A percentile compares a stretch with the other conserved stretches of the same genome.
These are phyloP conservation scores for Microstegium vimineum DNA, from an alignment of 176 grass and related monocot genomes.

Conservation along the genomic window DNA sequence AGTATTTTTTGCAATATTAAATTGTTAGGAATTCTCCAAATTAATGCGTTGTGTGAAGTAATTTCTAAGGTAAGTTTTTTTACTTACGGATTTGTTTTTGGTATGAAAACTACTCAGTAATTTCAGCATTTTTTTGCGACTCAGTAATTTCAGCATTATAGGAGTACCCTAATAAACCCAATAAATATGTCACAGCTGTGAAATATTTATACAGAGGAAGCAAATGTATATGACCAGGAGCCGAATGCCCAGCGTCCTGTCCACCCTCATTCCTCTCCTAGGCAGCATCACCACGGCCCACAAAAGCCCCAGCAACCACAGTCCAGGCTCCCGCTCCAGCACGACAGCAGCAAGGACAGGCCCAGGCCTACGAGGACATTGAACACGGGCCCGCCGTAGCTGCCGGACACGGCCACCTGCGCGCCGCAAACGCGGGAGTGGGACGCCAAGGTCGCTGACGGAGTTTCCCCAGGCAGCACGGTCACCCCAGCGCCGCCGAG, in stretches of 20 bases:
- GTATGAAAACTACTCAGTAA: too few relatives aligned
- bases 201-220: slow-evolving; percentile 48
- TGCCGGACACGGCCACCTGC: slow-evolving; percentile 56
- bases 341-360: slow-evolving; percentile 41
- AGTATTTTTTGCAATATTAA: too few relatives aligned
- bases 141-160: too few relatives aligned
- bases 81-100: too few relatives aligned
- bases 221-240: slow-evolving; percentile 55
- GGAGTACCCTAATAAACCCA: not conserved
- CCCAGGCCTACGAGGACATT: slow-evolving; percentile 59
- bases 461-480: slow-evolving; percentile 85
- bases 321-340: slow-evolving; percentile 35
- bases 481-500: slow-evolving; percentile 54
- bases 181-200: not conserved
- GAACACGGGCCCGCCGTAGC: slow-evolving; percentile 69
- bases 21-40: too few relatives aligned
- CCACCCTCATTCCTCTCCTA: slow-evolving; percentile 50
- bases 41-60: not conserved
- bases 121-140: too few relatives aligned
- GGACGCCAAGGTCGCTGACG: slow-evolving; percentile 55
- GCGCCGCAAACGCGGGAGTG: slow-evolving; percentile 13
- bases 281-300: slow-evolving; percentile 47
- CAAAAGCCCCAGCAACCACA: slow-evolving; percentile 23
- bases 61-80: not conserved
- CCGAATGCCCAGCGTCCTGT: slow-evolving; percentile 43